Conservation (phyloP, 1,284 basidiomycete species). For the Crucibulum cyathiforme region DNA sequence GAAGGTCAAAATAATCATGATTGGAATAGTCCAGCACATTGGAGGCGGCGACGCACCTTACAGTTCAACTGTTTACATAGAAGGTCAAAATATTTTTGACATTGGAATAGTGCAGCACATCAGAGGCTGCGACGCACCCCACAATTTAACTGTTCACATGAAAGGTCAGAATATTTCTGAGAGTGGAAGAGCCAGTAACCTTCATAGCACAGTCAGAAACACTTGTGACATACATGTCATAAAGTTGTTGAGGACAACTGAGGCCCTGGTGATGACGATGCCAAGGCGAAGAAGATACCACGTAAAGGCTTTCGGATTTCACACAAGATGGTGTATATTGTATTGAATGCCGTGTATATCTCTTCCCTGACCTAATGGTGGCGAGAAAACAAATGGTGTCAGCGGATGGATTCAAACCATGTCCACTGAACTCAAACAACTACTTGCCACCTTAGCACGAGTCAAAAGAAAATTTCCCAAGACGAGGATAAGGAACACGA, state of each 20-base stretch:
- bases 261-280: constrained; percentile 10
- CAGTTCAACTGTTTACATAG: no score
- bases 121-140: no score
- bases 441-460: constrained; percentile 81
- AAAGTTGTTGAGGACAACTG: constrained; percentile 7
- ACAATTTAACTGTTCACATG: no score
- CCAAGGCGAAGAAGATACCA: background rate
- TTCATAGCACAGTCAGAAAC: no score
- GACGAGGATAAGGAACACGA: constrained; percentile 98
- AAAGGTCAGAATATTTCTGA: no score
- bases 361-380: constrained; percentile 89
- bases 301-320: constrained; percentile 85
- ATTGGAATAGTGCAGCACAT: no score
- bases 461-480: constrained; percentile 99
- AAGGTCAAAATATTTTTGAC: no score
- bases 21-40: no score
- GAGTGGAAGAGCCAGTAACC: no score
- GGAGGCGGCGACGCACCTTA: no score
- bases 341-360: constrained; percentile 99
- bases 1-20: no score
- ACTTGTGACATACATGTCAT: no score
- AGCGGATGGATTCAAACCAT: constrained; percentile 49
- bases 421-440: constrained; percentile 34
- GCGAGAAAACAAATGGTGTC: constrained; percentile 43
- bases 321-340: constrained; percentile 95